Conservation (phyloP, 2,329 filamentous ascomycete genomes). For the Periglandula ipomoeae region DNA sequence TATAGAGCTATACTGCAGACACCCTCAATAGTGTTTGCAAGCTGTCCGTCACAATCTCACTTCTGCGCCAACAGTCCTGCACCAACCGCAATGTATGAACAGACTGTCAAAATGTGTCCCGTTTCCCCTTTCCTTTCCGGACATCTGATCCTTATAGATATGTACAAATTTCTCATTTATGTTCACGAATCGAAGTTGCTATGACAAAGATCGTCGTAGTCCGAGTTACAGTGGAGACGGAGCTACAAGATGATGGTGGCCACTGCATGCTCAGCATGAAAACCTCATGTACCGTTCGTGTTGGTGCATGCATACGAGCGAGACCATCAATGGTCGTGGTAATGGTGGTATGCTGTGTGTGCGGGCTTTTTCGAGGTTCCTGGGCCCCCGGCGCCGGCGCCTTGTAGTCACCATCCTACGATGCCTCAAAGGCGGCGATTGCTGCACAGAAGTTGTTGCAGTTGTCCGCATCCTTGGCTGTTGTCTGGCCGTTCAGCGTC, state of each 20-base stretch:
- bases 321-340: background rate
- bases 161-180: conserved; percentile 12
- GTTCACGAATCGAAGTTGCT: conserved; percentile 11
- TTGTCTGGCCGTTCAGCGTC: conserved; percentile 46
- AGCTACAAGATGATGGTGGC: conserved; percentile 2
- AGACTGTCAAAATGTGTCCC: conserved; percentile 1
- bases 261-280: background rate
- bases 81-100: background rate
- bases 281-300: background rate
- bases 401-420: conserved; percentile 12
- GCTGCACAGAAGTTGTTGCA: conserved; percentile 57
- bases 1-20: conserved; percentile 1
- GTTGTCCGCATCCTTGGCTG: conserved; percentile 50
- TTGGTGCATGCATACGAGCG: background rate
- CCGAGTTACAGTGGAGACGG: conserved; percentile 11
- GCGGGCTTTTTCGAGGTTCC: background rate
- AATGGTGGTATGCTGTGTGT: background rate
- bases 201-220: conserved; percentile 15
- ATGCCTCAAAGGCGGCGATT: conserved; percentile 39
- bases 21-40: background rate
- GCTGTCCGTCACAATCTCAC: background rate
- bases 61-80: background rate
- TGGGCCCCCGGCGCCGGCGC: conserved; percentile 1
- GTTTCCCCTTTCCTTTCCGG: background rate
- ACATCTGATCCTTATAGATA: conserved; percentile 8